Conservation (phyloP, 1,284 basidiomycete genomes). For the Tylopilus sp. region DNA sequence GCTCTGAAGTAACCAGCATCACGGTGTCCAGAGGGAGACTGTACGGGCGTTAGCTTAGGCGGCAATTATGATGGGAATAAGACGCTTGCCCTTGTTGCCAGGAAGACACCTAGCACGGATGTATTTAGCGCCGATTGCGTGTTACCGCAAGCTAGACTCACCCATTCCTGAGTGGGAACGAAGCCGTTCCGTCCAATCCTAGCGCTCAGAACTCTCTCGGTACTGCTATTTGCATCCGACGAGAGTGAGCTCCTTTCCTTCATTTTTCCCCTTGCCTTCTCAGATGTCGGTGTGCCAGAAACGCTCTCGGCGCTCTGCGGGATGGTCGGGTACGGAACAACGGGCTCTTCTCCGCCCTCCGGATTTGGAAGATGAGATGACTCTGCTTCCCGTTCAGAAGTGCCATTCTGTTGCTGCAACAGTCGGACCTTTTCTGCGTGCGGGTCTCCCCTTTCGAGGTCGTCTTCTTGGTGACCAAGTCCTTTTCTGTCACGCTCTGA, state of each 20-base stretch:
- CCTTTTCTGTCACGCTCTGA: conserved; percentile 38
- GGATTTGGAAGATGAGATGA: conserved; percentile 13
- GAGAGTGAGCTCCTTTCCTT: conserved; percentile 60
- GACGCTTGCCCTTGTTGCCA: conserved; percentile 76
- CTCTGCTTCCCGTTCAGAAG: conserved; percentile 25
- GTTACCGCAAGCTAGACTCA: conserved; percentile 36
- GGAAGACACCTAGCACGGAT: conserved; percentile 56
- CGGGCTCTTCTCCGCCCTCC: conserved; percentile 30
- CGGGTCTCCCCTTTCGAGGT: conserved; percentile 32
- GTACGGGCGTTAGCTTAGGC: conserved; percentile 9
- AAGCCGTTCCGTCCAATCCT: conserved; percentile 84
- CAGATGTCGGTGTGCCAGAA: conserved; percentile 48
- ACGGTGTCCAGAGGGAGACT: conserved; percentile 83
- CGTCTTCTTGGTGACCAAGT: conserved; percentile 9
- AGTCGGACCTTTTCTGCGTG: conserved; percentile 60
- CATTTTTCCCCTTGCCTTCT: conserved; percentile 88
- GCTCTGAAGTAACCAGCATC: conserved; percentile 78
- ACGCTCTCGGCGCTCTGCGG: conserved; percentile 41
- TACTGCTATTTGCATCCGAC: conserved; percentile 51
- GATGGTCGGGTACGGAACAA: conserved; percentile 33
- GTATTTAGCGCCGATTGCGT: background rate
- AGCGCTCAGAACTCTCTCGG: conserved; percentile 59
- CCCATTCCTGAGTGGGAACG: conserved; percentile 92
- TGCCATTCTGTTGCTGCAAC: conserved; percentile 42
- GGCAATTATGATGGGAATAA: conserved; percentile 2